A percentile compares a stretch with the other conserved stretches of the same genome.
These are phyloP conservation scores for Tylopilus rubrobrunneus DNA, from an alignment of 768 basidiomycete species.

Conservation along the genomic window DNA sequence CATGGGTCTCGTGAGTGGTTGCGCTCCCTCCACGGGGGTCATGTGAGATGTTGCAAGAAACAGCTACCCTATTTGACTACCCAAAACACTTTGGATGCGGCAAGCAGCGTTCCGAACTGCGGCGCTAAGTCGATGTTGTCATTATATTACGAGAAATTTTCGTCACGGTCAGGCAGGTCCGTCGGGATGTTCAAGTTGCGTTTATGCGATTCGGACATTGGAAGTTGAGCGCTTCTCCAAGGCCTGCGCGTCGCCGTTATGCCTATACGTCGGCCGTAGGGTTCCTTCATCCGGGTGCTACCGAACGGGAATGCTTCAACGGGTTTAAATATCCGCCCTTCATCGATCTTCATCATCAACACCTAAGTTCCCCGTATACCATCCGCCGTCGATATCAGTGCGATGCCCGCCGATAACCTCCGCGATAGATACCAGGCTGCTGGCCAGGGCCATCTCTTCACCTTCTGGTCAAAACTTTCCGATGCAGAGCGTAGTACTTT, in stretches of 20 bases:
- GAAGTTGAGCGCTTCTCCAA: neutral
- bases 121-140: neutral
- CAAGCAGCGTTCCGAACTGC: neutral
- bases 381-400: neutral
- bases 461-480: slow-evolving; percentile 77
- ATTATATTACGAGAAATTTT: neutral
- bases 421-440: slow-evolving; percentile 69
- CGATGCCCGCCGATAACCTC: slow-evolving; percentile 56
- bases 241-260: too few relatives aligned
- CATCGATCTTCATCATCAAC: neutral
- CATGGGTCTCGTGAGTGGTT: too few relatives aligned
- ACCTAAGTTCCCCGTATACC: neutral
- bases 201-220: neutral
- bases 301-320: slow-evolving; percentile 11
- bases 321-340: slow-evolving; percentile 10
- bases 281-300: slow-evolving; percentile 15
- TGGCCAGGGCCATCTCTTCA: slow-evolving; percentile 84
- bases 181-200: too few relatives aligned
- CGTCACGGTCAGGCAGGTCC: neutral
- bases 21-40: too few relatives aligned
- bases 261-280: neutral
- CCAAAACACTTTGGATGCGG: neutral
- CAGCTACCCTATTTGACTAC: neutral
- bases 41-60: neutral
- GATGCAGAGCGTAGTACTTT: slow-evolving; percentile 61